Evolutionary conservation across 1,284 basidiomycete species (phyloP).

Genomic region (Cryptococcus sp.): DNA sequence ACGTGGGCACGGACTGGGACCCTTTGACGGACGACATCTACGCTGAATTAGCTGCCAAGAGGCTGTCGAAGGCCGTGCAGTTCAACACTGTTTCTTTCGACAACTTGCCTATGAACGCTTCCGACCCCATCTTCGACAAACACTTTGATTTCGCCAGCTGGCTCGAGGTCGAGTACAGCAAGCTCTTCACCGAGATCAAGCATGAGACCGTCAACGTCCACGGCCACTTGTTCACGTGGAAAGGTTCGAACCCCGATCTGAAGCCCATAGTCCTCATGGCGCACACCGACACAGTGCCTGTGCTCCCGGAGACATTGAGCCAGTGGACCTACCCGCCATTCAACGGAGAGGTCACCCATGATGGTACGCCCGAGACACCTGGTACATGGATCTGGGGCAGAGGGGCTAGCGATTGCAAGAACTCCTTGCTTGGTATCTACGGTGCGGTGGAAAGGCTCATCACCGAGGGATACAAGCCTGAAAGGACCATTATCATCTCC

Average conservation of each 20-base stretch:
- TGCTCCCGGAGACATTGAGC: conserved; percentile 55
- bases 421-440: conserved; percentile 56
- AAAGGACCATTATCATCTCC: conserved; percentile 55
- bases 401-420: conserved; percentile 56
- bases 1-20: conserved; percentile 44
- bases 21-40: conserved; percentile 39
- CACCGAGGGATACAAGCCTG: conserved; percentile 54
- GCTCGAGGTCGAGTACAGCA: conserved; percentile 52
- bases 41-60: conserved; percentile 37
- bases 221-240: conserved; percentile 56
- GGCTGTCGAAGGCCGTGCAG: conserved; percentile 49
- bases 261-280: conserved; percentile 57
- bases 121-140: conserved; percentile 49
- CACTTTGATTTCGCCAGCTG: conserved; percentile 50
- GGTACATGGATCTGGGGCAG: conserved; percentile 60
- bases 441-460: conserved; percentile 58
- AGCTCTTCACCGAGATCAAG: conserved; percentile 41
- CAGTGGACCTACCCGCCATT: conserved; percentile 60
- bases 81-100: conserved; percentile 55
- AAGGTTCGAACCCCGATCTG: conserved; percentile 46
- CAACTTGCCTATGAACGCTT: conserved; percentile 41
- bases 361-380: conserved; percentile 41
- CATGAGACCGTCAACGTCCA: conserved; percentile 55
- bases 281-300: conserved; percentile 59
- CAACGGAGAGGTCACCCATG: conserved; percentile 54